Percentiles rank a stretch among this genome's conserved stretches.
These are phyloP conservation scores for Cyclostephanos invisitatus DNA, from an alignment of 108 stramenopile species.

Conservation along the genomic window DNA sequence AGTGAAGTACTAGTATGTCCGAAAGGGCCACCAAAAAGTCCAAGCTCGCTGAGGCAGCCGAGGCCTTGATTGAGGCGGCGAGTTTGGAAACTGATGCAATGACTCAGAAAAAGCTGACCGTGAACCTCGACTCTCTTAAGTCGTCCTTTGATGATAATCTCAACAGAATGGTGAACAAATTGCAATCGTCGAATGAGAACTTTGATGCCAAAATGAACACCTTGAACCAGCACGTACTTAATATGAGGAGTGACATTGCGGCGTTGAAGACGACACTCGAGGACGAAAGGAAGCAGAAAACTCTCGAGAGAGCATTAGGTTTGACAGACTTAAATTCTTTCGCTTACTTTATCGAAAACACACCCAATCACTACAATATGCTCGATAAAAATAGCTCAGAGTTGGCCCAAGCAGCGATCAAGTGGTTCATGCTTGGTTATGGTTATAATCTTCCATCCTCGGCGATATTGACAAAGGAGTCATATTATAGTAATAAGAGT, in stretches of 20 bases:
- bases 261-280: neutral
- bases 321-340: neutral
- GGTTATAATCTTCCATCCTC: neutral
- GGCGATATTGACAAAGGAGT: too few relatives aligned
- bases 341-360: neutral
- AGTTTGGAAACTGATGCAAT: conserved; percentile 21
- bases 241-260: neutral
- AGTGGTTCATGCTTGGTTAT: neutral
- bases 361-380: too few relatives aligned
- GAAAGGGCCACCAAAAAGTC: too few relatives aligned
- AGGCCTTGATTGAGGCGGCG: conserved; percentile 13
- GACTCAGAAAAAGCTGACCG: conserved; percentile 17
- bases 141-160: conserved; percentile 20
- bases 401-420: neutral
- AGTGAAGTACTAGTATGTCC: too few relatives aligned
- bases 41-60: too few relatives aligned
- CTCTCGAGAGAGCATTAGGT: neutral
- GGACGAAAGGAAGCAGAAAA: neutral
- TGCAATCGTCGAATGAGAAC: conserved; percentile 23
- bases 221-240: conserved; percentile 12
- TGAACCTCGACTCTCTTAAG: conserved; percentile 22
- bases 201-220: conserved; percentile 29
- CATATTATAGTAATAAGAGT: too few relatives aligned
- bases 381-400: neutral
- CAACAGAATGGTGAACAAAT: conserved; percentile 21